Percentiles rank a stretch among this genome's conserved stretches.
phyloP scores from a whole-genome alignment of 371 early-diverging fungal genomes.

The Lichtheimia ornata region DNA sequence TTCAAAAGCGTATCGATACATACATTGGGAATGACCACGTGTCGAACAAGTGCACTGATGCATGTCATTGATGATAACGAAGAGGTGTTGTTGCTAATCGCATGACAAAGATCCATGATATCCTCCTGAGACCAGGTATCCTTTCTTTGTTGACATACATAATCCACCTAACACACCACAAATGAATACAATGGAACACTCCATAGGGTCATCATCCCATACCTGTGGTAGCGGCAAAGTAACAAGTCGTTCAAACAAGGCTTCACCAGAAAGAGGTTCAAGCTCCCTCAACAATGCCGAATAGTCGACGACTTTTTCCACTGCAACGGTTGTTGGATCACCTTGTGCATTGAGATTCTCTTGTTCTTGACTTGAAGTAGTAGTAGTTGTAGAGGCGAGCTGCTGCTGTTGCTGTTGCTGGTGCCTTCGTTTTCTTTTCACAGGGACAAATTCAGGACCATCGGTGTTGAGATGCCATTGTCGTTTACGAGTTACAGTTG shows the following conservation, averaged over 20 bases:
- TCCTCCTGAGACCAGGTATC: neutral
- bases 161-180: neutral
- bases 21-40: neutral
- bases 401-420: neutral
- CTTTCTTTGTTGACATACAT: neutral
- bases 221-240: neutral
- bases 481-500: neutral
- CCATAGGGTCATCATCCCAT: neutral
- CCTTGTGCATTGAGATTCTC: too few species aligned
- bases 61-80: neutral
- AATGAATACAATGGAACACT: neutral
- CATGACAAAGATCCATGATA: neutral
- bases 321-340: too few species aligned
- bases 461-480: neutral
- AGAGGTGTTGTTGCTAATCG: neutral
- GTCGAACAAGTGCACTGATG: neutral
- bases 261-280: neutral
- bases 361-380: neutral
- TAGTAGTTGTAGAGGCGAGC: neutral
- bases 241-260: neutral
- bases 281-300: neutral
- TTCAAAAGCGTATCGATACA: neutral
- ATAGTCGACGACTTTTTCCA: neutral
- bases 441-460: neutral
- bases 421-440: neutral